Evolutionary conservation across 306 rosid species (phyloP), one percentile per base, ranked within the genome.

Genomic region (Malus sylvestris): DNA sequence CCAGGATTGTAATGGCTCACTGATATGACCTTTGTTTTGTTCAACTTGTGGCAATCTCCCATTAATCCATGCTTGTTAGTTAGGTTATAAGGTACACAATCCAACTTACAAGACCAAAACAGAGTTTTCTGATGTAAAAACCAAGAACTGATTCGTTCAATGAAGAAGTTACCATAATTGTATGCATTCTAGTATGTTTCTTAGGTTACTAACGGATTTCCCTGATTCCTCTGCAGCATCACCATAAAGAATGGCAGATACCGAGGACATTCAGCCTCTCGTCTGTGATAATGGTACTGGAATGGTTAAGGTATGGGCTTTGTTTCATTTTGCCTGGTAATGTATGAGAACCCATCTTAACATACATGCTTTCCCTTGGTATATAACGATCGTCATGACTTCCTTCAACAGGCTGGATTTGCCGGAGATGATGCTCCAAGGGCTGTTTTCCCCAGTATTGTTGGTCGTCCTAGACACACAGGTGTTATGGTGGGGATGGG

Each of bases 401-500:
- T 74, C 42, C 10, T 62, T 33, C 27, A 33, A 35, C 67, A 83
- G 86, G 86, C 86, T 57, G 86, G 86, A 38, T 83, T 83, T 79
- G 83, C 86, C n/a, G 86, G 86, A 62, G 86, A 83, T 75, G 86
- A 83, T 75, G 86, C 86, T 67, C 86, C 86, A 4, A 70, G 86
- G 71, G 86, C 86, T 7, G 86, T 83, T 35, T 83, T 83, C 52
- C 86, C 83, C 44, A 83, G 86, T 79, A 83, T 83, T 79, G 86
- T 83, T 64, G 86, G 86, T 29, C 76, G 86, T 53, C 86, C 86
- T 30, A 70, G 86, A 22, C 86, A 83, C 55, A 83, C 86, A 1
- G 86, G 86, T 74, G 86, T 83, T 45, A 83, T 83, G 86, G 86
- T 79, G 55, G 86, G 86, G 29, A 83, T 83, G 86, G 86, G 86